phyloP scores from a whole-genome alignment of 192 early-diverging fungal species.

The Glomus cerebriforme region DNA sequence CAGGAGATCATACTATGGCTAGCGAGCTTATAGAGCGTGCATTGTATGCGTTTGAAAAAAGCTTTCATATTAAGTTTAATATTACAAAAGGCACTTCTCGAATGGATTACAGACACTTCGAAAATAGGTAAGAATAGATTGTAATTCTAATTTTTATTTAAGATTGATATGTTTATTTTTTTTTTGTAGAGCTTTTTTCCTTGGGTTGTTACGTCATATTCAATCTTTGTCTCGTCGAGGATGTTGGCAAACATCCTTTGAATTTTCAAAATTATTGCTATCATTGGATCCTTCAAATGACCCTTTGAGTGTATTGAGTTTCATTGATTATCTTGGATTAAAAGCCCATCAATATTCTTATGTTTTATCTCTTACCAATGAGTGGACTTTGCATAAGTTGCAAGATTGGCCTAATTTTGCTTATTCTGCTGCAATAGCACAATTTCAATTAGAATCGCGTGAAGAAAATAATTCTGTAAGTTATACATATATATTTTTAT shows the following conservation, averaged over 20 bases:
- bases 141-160: not conserved
- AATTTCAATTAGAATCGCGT: slow-evolving; percentile 70
- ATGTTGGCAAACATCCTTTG: slow-evolving; percentile 92
- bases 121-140: slow-evolving; percentile 63
- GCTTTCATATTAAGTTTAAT: slow-evolving; percentile 80
- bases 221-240: slow-evolving; percentile 83
- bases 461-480: slow-evolving; percentile 32
- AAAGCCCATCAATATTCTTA: slow-evolving; percentile 75
- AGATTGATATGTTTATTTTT: not conserved
- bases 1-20: slow-evolving; percentile 77
- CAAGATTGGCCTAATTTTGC: slow-evolving; percentile 66
- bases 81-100: slow-evolving; percentile 61
- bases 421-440: slow-evolving; percentile 75
- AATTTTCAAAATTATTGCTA: slow-evolving; percentile 71
- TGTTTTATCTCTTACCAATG: slow-evolving; percentile 39
- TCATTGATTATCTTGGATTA: slow-evolving; percentile 85
- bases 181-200: slow-evolving; percentile 59
- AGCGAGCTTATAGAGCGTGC: slow-evolving; percentile 87
- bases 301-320: slow-evolving; percentile 71
- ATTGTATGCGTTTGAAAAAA: slow-evolving; percentile 82
- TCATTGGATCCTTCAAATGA: slow-evolving; percentile 78
- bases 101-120: slow-evolving; percentile 70
- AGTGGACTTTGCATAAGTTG: slow-evolving; percentile 23
- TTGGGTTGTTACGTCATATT: slow-evolving; percentile 84
- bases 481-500: not conserved